A percentile compares a stretch with the other conserved stretches of the same genome.
Evolutionary conservation across 805 yeast species (phyloP).

Genomic region (Starmerella roubikii): DNA sequence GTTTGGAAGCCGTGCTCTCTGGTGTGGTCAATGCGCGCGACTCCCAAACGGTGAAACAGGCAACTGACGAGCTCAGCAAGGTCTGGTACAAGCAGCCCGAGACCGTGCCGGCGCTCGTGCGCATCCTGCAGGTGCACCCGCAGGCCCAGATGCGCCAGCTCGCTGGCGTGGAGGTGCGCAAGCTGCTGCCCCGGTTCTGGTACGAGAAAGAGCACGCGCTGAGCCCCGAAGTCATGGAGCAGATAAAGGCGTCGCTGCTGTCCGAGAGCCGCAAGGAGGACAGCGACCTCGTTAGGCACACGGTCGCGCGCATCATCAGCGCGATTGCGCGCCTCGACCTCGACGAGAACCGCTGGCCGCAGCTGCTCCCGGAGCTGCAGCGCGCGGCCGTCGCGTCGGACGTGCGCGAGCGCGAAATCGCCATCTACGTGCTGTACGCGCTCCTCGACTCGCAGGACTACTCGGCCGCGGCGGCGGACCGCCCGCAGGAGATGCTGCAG

Average conservation of each 20-base stretch:
- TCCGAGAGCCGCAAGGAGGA: slow-evolving; percentile 54
- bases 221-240: slow-evolving; percentile 38
- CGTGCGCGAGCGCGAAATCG: slow-evolving; percentile 59
- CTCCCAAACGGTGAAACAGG: slow-evolving; percentile 65
- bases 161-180: slow-evolving; percentile 94
- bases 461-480: slow-evolving; percentile 15
- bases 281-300: slow-evolving; percentile 62
- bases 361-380: slow-evolving; percentile 57
- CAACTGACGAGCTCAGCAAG: slow-evolving; percentile 57
- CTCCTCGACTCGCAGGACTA: slow-evolving; percentile 42
- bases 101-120: slow-evolving; percentile 70
- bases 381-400: slow-evolving; percentile 46
- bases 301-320: slow-evolving; percentile 77
- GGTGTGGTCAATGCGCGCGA: slow-evolving; percentile 67
- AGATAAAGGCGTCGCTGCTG: slow-evolving; percentile 56
- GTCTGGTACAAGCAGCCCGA: slow-evolving; percentile 60
- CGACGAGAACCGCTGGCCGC: slow-evolving; percentile 57
- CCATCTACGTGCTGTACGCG: slow-evolving; percentile 65
- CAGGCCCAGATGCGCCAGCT: slow-evolving; percentile 69
- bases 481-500: slow-evolving; percentile 49
- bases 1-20: slow-evolving; percentile 65
- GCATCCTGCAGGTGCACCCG: slow-evolving; percentile 56
- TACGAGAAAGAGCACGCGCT: slow-evolving; percentile 25
- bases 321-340: slow-evolving; percentile 71
- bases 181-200: slow-evolving; percentile 67